phyloP scores from a whole-genome alignment of 306 rosid genomes.

The Lathyrus oleraceus region DNA sequence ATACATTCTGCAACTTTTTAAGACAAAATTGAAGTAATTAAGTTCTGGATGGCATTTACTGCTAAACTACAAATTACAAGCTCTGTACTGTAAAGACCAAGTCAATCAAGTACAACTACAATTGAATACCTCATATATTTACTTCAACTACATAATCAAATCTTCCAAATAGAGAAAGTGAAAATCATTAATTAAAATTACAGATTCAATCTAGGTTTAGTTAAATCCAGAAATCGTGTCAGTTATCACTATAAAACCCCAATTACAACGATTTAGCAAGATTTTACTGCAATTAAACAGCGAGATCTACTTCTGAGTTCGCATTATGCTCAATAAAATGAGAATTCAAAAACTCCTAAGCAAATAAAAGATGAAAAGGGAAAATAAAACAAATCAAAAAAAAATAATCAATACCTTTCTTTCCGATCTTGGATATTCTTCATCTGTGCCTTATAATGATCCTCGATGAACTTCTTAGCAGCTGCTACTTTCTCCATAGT shows the following conservation, averaged over 20 bases:
- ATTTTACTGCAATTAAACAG: constrained; percentile 28
- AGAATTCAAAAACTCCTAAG: constrained; percentile 31
- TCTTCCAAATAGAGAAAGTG: constrained; percentile 29
- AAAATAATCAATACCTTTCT: constrained; percentile 65
- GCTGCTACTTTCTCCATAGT: constrained; percentile 99
- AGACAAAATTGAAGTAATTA: constrained; percentile 7
- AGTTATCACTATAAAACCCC: constrained; percentile 20
- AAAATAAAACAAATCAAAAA: neutral
- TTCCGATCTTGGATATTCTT: constrained; percentile 93
- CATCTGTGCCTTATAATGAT: constrained; percentile 96
- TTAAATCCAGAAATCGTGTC: constrained; percentile 18
- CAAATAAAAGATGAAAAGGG: constrained; percentile 5
- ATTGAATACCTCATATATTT: constrained; percentile 20
- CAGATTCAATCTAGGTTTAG: constrained; percentile 10
- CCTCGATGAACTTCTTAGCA: constrained; percentile 95
- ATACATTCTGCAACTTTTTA: constrained; percentile 14
- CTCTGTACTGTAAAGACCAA: constrained; percentile 11
- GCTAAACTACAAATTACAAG: constrained; percentile 2
- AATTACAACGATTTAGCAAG: constrained; percentile 14
- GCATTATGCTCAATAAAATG: constrained; percentile 33
- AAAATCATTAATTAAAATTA: constrained; percentile 31
- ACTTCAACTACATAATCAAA: constrained; percentile 26
- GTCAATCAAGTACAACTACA: constrained; percentile 14
- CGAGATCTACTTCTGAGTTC: constrained; percentile 48
- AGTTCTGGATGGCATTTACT: neutral